A percentile compares a stretch with the other conserved stretches of the same genome.
These are phyloP conservation scores for Musa balbisiana DNA, from an alignment of 202 grass and related monocot species.

Conservation along the genomic window DNA sequence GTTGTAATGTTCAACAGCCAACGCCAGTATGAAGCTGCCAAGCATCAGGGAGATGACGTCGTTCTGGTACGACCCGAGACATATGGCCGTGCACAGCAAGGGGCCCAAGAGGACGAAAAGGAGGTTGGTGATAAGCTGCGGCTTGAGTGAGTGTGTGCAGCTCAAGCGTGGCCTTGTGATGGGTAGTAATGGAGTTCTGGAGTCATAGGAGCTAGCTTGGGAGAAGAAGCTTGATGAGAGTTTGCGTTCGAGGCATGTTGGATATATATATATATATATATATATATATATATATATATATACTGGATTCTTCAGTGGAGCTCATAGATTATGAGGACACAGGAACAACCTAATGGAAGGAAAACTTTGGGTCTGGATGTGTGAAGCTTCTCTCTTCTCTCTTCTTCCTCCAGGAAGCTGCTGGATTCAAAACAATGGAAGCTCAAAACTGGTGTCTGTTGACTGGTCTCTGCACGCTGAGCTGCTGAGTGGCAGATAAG, in stretches of 20 bases:
- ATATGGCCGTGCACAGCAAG: slow-evolving; percentile 33
- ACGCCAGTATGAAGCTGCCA: slow-evolving; percentile 19
- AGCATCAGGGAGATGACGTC: slow-evolving; percentile 23
- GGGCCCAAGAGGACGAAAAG: slow-evolving; percentile 42
- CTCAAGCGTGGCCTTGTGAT: not conserved
- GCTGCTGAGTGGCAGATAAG: not conserved
- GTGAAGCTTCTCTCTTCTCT: not conserved
- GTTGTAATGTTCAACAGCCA: slow-evolving; percentile 20
- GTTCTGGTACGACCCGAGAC: slow-evolving; percentile 16
- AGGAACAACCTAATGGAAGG: not conserved
- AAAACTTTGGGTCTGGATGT: not conserved
- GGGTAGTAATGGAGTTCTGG: slow-evolving; percentile 41
- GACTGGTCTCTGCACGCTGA: not conserved
- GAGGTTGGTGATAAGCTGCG: slow-evolving; percentile 32
- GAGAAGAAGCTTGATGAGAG: not conserved
- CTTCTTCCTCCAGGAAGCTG: not conserved
- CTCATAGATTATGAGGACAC: not conserved
- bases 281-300: not conserved
- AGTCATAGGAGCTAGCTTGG: not conserved
- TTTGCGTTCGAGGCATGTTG: not conserved
- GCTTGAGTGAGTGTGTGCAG: not conserved
- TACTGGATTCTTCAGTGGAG: not conserved
- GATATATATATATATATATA: not conserved
- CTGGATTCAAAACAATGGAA: not conserved
- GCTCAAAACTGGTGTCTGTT: not conserved